phyloP scores from a whole-genome alignment of 192 early-diverging fungal species.

The Entomortierella parvispora region DNA sequence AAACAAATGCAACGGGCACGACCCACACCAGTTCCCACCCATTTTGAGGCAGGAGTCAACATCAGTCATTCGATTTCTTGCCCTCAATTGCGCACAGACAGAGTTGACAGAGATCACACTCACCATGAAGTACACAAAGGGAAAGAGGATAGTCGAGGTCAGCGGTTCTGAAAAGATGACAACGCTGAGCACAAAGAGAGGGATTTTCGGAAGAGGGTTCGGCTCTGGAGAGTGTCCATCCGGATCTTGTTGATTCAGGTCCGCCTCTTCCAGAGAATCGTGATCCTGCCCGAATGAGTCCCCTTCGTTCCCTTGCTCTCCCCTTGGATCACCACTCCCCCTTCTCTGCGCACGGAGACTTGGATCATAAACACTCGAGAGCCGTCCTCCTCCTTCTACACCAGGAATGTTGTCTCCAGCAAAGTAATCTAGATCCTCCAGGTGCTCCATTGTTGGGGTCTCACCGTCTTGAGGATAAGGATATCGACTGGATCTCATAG shows the following conservation, averaged over 20 bases:
- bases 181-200: conserved; percentile 51
- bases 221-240: conserved; percentile 5
- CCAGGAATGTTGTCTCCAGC: not conserved
- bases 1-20: too few relatives aligned
- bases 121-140: conserved; percentile 90
- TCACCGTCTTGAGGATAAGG: not conserved
- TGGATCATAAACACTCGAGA: not conserved
- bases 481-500: not conserved
- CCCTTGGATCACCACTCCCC: not conserved
- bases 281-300: not conserved
- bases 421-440: conserved; percentile 29
- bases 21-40: too few relatives aligned
- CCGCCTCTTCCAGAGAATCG: too few relatives aligned
- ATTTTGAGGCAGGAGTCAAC: not conserved
- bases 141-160: conserved; percentile 76
- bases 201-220: conserved; percentile 47
- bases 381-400: not conserved
- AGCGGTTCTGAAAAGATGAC: conserved; percentile 73
- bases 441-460: not conserved
- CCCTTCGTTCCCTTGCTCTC: not conserved
- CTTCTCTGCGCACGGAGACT: not conserved
- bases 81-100: not conserved
- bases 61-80: not conserved
- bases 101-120: not conserved
- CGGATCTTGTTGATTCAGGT: conserved; percentile 4